These are phyloP conservation scores for Neurospora sp. DNA, from an alignment of 495 filamentous ascomycete genomes.

Conservation along the genomic window DNA sequence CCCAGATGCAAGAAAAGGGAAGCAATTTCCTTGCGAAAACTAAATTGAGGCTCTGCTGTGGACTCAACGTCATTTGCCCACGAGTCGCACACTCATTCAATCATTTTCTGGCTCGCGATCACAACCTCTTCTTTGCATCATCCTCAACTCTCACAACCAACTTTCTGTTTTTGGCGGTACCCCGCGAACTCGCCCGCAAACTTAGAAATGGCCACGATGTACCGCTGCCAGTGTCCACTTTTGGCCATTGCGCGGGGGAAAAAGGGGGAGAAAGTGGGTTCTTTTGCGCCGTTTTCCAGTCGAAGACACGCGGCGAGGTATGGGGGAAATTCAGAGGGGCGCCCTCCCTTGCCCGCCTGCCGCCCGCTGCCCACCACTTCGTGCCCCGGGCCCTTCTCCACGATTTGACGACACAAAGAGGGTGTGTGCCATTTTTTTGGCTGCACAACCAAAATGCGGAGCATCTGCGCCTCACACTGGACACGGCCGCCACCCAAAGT, in stretches of 20 bases:
- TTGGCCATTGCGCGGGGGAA: neutral
- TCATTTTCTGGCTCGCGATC: neutral
- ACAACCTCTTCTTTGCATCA: neutral
- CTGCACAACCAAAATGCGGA: neutral
- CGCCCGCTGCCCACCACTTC: neutral
- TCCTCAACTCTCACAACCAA: neutral
- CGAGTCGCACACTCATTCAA: neutral
- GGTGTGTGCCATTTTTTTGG: neutral
- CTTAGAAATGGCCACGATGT: neutral
- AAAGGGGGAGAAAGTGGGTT: neutral
- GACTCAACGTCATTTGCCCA: neutral
- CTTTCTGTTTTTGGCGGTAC: neutral
- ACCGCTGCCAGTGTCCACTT: neutral
- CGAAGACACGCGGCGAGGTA: neutral
- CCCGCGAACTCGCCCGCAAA: neutral
- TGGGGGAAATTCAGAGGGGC: neutral
- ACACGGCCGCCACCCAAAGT: neutral
- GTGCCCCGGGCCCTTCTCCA: neutral
- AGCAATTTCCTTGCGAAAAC: neutral
- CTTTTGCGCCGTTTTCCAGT: neutral
- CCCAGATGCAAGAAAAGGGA: neutral
- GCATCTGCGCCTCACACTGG: neutral
- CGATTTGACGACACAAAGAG: neutral
- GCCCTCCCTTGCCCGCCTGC: neutral
- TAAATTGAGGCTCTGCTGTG: neutral